A percentile compares a stretch with the other conserved stretches of the same genome.
Conservation (phyloP, 345 rosid species). For the Aurinia saxatilis region DNA sequence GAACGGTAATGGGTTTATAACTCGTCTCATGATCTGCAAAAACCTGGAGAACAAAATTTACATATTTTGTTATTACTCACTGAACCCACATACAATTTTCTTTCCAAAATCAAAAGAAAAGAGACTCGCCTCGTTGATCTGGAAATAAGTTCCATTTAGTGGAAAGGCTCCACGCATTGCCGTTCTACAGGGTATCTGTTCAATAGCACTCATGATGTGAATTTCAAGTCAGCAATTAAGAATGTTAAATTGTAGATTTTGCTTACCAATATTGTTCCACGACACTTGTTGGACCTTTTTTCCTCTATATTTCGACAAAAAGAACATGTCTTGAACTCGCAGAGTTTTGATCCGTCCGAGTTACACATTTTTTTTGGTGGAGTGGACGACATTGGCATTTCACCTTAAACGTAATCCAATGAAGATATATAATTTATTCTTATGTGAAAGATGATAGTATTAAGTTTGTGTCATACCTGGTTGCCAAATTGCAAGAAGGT, state of each 20-base stretch:
- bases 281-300: slow-evolving; percentile 16
- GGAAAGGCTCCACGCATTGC: slow-evolving; percentile 54
- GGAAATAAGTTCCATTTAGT: slow-evolving; percentile 77
- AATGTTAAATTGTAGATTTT: not conserved
- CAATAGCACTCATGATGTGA: not conserved
- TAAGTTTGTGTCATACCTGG: slow-evolving; percentile 34
- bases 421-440: not conserved
- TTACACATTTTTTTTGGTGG: slow-evolving; percentile 32
- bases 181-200: slow-evolving; percentile 62
- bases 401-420: slow-evolving; percentile 31
- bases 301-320: slow-evolving; percentile 29
- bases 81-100: not conserved
- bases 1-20: slow-evolving; percentile 29
- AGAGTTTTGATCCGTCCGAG: slow-evolving; percentile 24
- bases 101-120: not conserved
- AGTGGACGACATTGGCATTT: slow-evolving; percentile 24
- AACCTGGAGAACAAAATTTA: slow-evolving; percentile 31
- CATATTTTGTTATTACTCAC: not conserved
- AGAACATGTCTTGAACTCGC: slow-evolving; percentile 32
- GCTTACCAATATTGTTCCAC: slow-evolving; percentile 61
- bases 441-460: not conserved
- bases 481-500: slow-evolving; percentile 61
- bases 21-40: slow-evolving; percentile 69
- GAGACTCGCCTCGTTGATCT: slow-evolving; percentile 52
- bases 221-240: not conserved